phyloP scores from a whole-genome alignment of 2,329 filamentous ascomycete genomes.

The Aureobasidium sp. region DNA sequence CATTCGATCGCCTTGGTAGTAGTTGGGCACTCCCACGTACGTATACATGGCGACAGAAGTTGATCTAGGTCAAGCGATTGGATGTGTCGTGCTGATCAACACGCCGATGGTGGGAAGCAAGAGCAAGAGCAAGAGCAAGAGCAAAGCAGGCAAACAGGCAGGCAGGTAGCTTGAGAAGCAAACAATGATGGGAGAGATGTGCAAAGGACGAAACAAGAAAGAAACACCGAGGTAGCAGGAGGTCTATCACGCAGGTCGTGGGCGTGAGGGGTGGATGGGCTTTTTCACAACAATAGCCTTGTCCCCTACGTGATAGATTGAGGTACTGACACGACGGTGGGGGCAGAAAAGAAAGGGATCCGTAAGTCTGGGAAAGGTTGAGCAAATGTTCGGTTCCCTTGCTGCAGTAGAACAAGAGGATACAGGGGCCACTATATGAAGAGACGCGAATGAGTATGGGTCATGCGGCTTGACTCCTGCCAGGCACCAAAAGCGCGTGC shows the following conservation, averaged over 20 bases:
- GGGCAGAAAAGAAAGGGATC: conserved; percentile 10
- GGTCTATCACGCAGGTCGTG: conserved; percentile 10
- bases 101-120: background rate
- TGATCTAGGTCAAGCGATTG: background rate
- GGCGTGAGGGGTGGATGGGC: conserved; percentile 8
- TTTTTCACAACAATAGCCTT: conserved; percentile 12
- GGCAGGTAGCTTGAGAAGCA: background rate
- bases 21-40: conserved; percentile 9
- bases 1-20: conserved; percentile 10
- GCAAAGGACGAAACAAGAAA: conserved; percentile 1
- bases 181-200: background rate
- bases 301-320: conserved; percentile 11
- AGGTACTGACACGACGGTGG: conserved; percentile 9
- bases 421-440: conserved; percentile 14
- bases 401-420: conserved; percentile 25
- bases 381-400: conserved; percentile 20
- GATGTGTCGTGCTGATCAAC: background rate
- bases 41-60: conserved; percentile 2
- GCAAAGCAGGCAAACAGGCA: background rate
- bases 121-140: background rate
- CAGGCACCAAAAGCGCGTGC: conserved; percentile 31
- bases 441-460: conserved; percentile 4
- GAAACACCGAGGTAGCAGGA: conserved; percentile 9
- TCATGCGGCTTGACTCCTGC: conserved; percentile 18
- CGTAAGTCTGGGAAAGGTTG: conserved; percentile 11